These are phyloP conservation scores for Stellera chamaejasme DNA, from an alignment of 345 rosid species.

Conservation along the genomic window DNA sequence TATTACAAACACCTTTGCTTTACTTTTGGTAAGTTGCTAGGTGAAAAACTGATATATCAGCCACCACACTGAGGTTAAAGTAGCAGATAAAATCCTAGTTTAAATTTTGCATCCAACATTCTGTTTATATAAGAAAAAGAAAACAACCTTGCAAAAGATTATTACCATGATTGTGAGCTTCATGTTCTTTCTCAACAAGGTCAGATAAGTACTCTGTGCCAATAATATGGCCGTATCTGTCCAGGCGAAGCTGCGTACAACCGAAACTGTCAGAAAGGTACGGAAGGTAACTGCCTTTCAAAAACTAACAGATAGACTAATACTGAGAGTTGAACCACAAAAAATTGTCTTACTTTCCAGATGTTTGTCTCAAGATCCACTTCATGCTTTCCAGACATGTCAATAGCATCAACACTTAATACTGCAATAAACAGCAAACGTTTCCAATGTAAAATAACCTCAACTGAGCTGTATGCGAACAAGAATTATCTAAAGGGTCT, in stretches of 20 bases:
- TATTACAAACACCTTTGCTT: too few relatives aligned
- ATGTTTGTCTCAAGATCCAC: constrained; percentile 97
- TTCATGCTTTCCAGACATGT: constrained; percentile 99
- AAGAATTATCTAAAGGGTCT: neutral
- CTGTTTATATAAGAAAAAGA: too few relatives aligned
- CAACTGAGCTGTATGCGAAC: too few relatives aligned
- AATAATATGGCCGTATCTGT: constrained; percentile 73
- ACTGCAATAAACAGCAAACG: constrained; percentile 33
- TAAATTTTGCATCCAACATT: too few relatives aligned
- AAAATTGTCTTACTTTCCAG: constrained; percentile 67
- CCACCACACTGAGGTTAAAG: too few relatives aligned
- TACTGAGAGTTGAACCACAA: neutral
- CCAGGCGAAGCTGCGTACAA: constrained; percentile 75
- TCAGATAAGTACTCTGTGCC: constrained; percentile 93
- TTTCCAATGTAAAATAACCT: neutral
- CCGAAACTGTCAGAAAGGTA: too few relatives aligned
- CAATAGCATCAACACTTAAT: constrained; percentile 93
- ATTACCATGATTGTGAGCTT: constrained; percentile 66
- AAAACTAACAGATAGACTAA: neutral
- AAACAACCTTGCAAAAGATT: neutral
- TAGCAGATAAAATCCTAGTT: too few relatives aligned
- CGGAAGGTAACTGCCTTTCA: too few relatives aligned
- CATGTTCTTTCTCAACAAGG: constrained; percentile 88
- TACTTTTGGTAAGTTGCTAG: too few relatives aligned
- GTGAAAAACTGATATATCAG: too few relatives aligned